phyloP scores from a whole-genome alignment of 164 flowering plant species.

The Vitis labrusca region DNA sequence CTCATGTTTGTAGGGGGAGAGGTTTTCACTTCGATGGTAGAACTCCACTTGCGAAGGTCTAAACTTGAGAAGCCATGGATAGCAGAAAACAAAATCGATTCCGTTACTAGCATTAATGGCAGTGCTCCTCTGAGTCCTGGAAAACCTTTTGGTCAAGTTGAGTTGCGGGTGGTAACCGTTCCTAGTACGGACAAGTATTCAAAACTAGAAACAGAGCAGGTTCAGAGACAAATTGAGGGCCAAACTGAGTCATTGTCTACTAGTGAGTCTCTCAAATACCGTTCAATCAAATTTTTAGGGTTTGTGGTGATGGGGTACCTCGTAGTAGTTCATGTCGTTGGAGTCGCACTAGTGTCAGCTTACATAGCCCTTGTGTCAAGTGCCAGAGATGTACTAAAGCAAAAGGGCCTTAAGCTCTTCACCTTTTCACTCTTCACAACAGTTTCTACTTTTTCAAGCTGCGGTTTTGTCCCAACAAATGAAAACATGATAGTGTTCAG shows the following conservation, averaged over 20 bases:
- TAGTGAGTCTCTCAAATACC: constrained; percentile 14
- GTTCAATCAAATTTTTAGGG: constrained; percentile 24
- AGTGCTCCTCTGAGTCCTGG: not conserved
- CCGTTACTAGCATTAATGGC: not conserved
- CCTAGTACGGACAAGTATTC: too few relatives aligned
- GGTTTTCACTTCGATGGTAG: too few relatives aligned
- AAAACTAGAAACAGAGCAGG: too few relatives aligned
- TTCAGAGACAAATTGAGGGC: too few relatives aligned
- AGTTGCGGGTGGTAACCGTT: too few relatives aligned
- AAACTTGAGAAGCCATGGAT: not conserved
- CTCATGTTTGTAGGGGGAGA: too few relatives aligned
- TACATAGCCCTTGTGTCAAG: constrained; percentile 26
- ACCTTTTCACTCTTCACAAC: constrained; percentile 43
- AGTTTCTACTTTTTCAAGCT: constrained; percentile 56
- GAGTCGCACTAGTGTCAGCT: constrained; percentile 13
- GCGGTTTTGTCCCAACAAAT: constrained; percentile 72
- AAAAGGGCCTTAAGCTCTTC: constrained; percentile 25
- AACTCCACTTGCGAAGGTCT: not conserved
- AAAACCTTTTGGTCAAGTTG: too few relatives aligned
- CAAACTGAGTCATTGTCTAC: too few relatives aligned
- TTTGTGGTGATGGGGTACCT: constrained; percentile 35
- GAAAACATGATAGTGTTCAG: constrained; percentile 70
- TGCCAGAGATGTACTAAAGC: constrained; percentile 31
- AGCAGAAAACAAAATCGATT: not conserved
- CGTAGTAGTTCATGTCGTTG: constrained; percentile 20